Evolutionary conservation across 352 stramenopile genomes (phyloP), one percentile per base, ranked within the genome.

Genomic region (Elongisporangium anandrum): DNA sequence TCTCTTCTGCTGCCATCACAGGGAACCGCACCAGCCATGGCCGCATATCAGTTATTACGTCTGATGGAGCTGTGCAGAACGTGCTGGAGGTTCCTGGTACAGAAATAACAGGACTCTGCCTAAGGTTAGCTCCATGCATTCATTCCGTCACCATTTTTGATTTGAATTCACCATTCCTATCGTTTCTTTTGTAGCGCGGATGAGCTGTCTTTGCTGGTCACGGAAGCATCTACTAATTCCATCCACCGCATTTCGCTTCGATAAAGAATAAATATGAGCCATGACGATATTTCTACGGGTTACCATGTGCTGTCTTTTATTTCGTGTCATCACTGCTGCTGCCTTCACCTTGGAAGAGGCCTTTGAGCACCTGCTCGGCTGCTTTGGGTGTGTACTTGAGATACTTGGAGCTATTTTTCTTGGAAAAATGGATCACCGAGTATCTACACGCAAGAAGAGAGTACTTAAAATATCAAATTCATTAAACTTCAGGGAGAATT

Each of bases 361-460:
- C 80, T 15, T 79, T 84, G 54, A 98, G 74, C 29, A 96, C 66
- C 19, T 77, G 65, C 57, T 96, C 87, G 24, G 86, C 84, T 34
- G 84, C 87, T 73, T 76, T 82, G 54, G 87, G 92, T 49, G 76
- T 88, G 63, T 94, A 96, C 65, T 95, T 95, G 38, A 97, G 78
- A 56, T 97, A 97, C 65, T 80, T 92, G 56, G 85, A 77, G 54
- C 81, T 84, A 64, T 97, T 91, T 58, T 96, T 96, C 72, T 92
- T 96, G n/a, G 89, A 96, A 57, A 97, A 97, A 38, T 95, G 87
- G 53, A 98, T 76, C 12, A 75, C 68, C 9, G 88, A 96, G 74
- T 97, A 98, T 60, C 85, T 94, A 63, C 15, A n/a, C n/a, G n/a
- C n/a, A n/a, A n/a, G n/a, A n/a, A n/a, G n/a, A n/a, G n/a, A n/a